Percentiles rank a stretch among this genome's conserved stretches.
Conservation (phyloP, 2,329 filamentous ascomycete species). For the Beauveria sp. region DNA sequence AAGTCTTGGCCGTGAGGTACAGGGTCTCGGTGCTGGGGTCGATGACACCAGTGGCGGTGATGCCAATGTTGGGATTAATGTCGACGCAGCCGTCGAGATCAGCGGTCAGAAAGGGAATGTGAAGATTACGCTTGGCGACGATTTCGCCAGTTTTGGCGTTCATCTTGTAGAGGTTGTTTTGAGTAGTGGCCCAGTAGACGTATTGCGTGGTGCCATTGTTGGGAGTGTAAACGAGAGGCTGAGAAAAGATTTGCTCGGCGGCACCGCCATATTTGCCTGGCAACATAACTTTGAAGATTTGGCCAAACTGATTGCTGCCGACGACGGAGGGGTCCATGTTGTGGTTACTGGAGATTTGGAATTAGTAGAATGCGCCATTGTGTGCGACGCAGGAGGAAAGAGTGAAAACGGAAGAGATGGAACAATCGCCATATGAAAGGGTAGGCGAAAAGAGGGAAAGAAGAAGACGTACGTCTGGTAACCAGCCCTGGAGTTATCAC, state of each 20-base stretch:
- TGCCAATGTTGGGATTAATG: slow-evolving; percentile 38
- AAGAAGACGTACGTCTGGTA: slow-evolving; percentile 41
- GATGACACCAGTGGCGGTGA: slow-evolving; percentile 39
- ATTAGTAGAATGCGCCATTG: slow-evolving; percentile 1
- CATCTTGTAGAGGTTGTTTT: slow-evolving; percentile 51
- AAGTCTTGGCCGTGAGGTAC: slow-evolving; percentile 38
- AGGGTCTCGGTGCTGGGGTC: slow-evolving; percentile 36
- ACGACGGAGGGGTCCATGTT: slow-evolving; percentile 57
- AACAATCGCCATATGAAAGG: too few species aligned
- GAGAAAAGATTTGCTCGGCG: slow-evolving; percentile 45
- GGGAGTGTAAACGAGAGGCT: slow-evolving; percentile 44
- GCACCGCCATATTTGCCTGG: slow-evolving; percentile 44
- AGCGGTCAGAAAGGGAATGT: slow-evolving; percentile 40
- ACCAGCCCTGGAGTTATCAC: slow-evolving; percentile 45
- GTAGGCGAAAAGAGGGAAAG: not conserved
- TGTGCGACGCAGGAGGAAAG: not conserved
- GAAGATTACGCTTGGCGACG: slow-evolving; percentile 38
- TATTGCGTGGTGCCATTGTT: slow-evolving; percentile 38
- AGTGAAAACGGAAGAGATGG: not conserved
- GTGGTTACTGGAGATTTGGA: slow-evolving; percentile 36
- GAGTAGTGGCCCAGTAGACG: slow-evolving; percentile 48
- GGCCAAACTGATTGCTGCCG: slow-evolving; percentile 45
- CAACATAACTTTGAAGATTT: slow-evolving; percentile 44
- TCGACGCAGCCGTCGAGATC: slow-evolving; percentile 42
- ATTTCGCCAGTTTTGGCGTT: slow-evolving; percentile 47